phyloP scores from a whole-genome alignment of 2,329 filamentous ascomycete species.

The Colletotrichum limetticola region DNA sequence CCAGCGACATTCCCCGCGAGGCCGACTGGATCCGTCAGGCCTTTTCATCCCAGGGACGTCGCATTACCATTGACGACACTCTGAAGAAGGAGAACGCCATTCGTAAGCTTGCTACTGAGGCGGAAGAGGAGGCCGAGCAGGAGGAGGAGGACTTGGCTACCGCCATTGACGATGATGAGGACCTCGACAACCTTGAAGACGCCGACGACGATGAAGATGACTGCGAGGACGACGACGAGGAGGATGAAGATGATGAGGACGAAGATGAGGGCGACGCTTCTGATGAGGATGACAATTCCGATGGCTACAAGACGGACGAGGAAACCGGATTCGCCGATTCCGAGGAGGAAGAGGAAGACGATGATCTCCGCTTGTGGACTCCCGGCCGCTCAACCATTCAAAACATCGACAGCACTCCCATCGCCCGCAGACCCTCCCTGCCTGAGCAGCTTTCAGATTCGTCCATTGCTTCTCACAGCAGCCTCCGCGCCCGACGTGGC shows the following conservation, averaged over 20 bases:
- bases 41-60: conserved; percentile 69
- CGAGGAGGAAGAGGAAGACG: conserved; percentile 73
- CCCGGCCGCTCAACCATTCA: conserved; percentile 54
- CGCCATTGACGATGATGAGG: conserved; percentile 53
- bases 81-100: conserved; percentile 91
- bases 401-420: conserved; percentile 48
- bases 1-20: conserved; percentile 81
- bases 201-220: conserved; percentile 63
- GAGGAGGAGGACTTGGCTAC: conserved; percentile 73
- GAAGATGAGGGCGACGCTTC: conserved; percentile 63
- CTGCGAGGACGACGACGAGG: conserved; percentile 63
- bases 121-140: conserved; percentile 85
- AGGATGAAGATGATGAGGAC: conserved; percentile 62
- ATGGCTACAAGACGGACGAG: conserved; percentile 82
- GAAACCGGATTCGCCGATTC: conserved; percentile 76
- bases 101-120: conserved; percentile 86
- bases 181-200: conserved; percentile 60
- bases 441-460: conserved; percentile 68
- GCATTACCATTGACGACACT: conserved; percentile 90
- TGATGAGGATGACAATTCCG: conserved; percentile 63
- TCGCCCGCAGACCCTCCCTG: conserved; percentile 52
- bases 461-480: conserved; percentile 62
- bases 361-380: conserved; percentile 73
- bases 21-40: conserved; percentile 91
- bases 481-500: conserved; percentile 45